Percentiles rank a stretch among this genome's conserved stretches.
Evolutionary conservation across 352 stramenopile species (phyloP).

Genomic region (Thalassiosira livingstoniorum): DNA sequence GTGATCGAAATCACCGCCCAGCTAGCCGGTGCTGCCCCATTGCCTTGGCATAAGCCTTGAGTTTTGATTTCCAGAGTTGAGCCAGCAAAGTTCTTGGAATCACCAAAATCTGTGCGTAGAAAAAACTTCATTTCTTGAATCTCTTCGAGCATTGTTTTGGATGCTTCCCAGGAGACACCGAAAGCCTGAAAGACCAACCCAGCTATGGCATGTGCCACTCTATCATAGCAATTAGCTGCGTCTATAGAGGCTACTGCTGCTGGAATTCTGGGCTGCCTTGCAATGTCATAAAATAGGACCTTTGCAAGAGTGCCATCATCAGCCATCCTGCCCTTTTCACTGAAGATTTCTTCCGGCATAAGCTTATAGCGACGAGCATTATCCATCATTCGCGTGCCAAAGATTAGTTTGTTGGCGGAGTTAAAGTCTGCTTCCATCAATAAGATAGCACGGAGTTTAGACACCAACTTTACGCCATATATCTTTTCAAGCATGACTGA

Average conservation of each 20-base stretch:
- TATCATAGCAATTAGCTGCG: not conserved
- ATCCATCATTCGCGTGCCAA: slow-evolving; percentile 1
- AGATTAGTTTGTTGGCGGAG: not conserved
- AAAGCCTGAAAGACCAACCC: not conserved
- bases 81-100: too few relatives aligned
- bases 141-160: not conserved
- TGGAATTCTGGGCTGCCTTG: not conserved
- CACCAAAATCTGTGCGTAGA: not conserved
- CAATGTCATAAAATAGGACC: not conserved
- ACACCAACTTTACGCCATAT: not conserved
- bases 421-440: slow-evolving; percentile 9
- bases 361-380: not conserved
- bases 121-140: slow-evolving; percentile 13
- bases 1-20: slow-evolving; percentile 11
- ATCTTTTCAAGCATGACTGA: not conserved
- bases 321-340: not conserved
- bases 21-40: not conserved
- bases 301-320: slow-evolving; percentile 1
- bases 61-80: too few relatives aligned
- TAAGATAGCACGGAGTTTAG: not conserved
- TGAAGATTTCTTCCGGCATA: not conserved
- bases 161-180: not conserved
- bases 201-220: slow-evolving; percentile 1
- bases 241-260: not conserved
- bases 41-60: slow-evolving; percentile 3